A percentile compares a stretch with the other conserved stretches of the same genome.
phyloP scores from a whole-genome alignment of 2,329 filamentous ascomycete genomes.

The Orbilia oligospora region DNA sequence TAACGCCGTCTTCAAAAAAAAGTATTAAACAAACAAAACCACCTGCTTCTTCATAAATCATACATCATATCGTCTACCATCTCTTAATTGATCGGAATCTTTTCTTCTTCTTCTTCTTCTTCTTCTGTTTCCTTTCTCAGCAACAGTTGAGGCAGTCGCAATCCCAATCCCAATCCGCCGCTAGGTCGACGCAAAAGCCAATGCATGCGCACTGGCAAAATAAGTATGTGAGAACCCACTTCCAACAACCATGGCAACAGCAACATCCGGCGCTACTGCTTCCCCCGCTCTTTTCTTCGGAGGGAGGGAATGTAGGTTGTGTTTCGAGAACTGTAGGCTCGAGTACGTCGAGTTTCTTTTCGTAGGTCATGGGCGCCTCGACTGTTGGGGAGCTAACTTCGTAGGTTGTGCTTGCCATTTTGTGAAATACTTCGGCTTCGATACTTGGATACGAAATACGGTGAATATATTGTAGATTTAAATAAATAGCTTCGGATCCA shows the following conservation, averaged over 20 bases:
- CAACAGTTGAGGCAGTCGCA: constrained; percentile 28
- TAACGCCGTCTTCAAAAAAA: constrained; percentile 1
- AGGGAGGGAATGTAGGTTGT: constrained; percentile 33
- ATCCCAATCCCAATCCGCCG: constrained; percentile 35
- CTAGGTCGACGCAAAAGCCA: constrained; percentile 32
- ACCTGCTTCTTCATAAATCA: not conserved
- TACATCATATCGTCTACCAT: not conserved
- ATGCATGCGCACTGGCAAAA: constrained; percentile 45
- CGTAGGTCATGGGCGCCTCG: constrained; percentile 43
- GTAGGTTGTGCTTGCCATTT: constrained; percentile 37
- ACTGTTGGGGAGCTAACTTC: constrained; percentile 21
- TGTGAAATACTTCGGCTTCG: not conserved
- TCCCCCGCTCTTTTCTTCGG: constrained; percentile 16
- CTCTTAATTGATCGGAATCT: not conserved
- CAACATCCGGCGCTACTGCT: constrained; percentile 15
- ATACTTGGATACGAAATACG: not conserved
- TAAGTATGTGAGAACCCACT: constrained; percentile 36
- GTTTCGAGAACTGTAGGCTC: constrained; percentile 49
- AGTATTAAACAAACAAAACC: not conserved
- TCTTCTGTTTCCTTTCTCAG: too few species aligned
- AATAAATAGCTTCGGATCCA: not conserved
- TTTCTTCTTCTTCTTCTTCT: not conserved
- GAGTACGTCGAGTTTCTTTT: constrained; percentile 53
- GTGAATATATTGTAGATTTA: not conserved
- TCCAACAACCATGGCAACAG: constrained; percentile 28